These are phyloP conservation scores for Cyamopsis tetragonoloba DNA, from an alignment of 306 rosid species.

Conservation along the genomic window DNA sequence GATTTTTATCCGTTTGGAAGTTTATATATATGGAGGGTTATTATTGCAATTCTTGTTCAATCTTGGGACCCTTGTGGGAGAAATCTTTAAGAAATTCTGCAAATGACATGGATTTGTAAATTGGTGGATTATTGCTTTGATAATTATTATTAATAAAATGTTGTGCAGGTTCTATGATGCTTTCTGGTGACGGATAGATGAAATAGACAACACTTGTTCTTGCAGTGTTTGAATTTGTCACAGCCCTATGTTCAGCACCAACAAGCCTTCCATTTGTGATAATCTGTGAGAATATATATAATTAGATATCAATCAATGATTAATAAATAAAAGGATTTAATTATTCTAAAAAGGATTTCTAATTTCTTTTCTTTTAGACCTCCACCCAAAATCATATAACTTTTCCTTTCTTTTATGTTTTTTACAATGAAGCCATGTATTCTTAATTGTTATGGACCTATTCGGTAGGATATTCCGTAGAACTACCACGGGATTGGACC, in stretches of 20 bases:
- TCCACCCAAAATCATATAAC: too few relatives aligned
- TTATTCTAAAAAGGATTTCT: too few relatives aligned
- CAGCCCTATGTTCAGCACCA: conserved; percentile 63
- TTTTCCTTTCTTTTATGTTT: too few relatives aligned
- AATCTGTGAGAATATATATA: conserved; percentile 41
- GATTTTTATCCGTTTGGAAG: too few relatives aligned
- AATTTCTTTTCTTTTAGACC: too few relatives aligned
- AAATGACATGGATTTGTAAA: conserved; percentile 39
- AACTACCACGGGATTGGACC: too few relatives aligned
- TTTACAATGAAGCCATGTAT: too few relatives aligned
- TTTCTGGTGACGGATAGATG: conserved; percentile 52
- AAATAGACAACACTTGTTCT: conserved; percentile 52
- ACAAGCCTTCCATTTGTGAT: conserved; percentile 57
- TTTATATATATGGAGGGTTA: too few relatives aligned
- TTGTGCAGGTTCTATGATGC: conserved; percentile 48
- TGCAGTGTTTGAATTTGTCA: conserved; percentile 48
- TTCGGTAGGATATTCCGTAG: too few relatives aligned
- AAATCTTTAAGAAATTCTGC: conserved; percentile 39
- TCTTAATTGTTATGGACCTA: too few relatives aligned
- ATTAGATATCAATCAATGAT: too few relatives aligned
- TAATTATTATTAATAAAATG: conserved; percentile 31
- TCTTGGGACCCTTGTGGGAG: conserved; percentile 28
- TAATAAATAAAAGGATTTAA: too few relatives aligned
- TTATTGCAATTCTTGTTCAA: conserved; percentile 33
- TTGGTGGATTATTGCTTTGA: conserved; percentile 28